These are phyloP conservation scores for Pseudotsuga menziesii DNA, from an alignment of 75 land plant species.

Conservation along the genomic window DNA sequence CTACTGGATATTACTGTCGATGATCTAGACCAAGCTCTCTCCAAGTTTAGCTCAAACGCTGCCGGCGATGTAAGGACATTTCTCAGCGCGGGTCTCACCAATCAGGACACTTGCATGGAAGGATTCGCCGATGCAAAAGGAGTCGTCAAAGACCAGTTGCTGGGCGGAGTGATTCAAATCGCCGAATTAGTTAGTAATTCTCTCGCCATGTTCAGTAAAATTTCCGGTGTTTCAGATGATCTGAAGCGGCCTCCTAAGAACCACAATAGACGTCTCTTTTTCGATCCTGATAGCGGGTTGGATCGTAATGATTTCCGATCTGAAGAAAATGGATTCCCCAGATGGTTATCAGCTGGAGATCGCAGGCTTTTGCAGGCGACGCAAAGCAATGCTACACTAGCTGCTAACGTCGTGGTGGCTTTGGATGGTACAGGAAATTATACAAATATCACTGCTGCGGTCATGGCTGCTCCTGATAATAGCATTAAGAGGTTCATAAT, in stretches of 20 bases:
- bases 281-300: neutral
- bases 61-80: conserved; percentile 27
- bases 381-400: neutral
- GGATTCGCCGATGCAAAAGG: conserved; percentile 15
- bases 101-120: conserved; percentile 60
- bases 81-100: conserved; percentile 55
- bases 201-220: conserved; percentile 6
- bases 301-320: neutral
- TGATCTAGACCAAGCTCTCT: neutral
- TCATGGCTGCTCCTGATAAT: conserved; percentile 36
- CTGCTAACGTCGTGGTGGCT: conserved; percentile 29
- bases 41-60: too few species aligned
- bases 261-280: neutral
- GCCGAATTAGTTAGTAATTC: neutral
- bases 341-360: conserved; percentile 11
- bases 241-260: neutral
- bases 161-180: neutral
- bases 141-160: neutral
- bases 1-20: neutral
- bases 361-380: conserved; percentile 12
- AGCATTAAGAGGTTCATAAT: conserved; percentile 27
- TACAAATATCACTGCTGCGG: conserved; percentile 45
- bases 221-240: neutral
- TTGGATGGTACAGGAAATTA: conserved; percentile 43
- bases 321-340: conserved; percentile 4